Evolutionary conservation across 176 grass and related monocot species (phyloP), one percentile per base, ranked within the genome.

Genomic region (Oryza longistaminata): DNA sequence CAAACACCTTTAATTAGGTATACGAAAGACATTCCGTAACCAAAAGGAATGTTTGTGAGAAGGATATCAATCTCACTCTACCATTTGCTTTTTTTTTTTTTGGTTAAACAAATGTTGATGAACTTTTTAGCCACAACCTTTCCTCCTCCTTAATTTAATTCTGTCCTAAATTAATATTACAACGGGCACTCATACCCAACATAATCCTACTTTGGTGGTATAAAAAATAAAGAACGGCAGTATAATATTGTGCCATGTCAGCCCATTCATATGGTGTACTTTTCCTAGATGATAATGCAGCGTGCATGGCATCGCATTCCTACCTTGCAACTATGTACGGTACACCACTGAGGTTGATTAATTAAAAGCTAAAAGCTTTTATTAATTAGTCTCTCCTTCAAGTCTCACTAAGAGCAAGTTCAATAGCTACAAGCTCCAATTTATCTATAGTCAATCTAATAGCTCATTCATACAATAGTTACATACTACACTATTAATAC

Each of bases 1-100:
- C 80, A 76, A 44, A 2, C 21, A 84, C 65, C 82, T 92, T 87
- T 90, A 92, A 77, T 89, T 92, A 92, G 91, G 87, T 92, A 86
- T 67, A 64, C 68, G 66, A 84, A 81, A 92, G 87, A 48, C 91
- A 85, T 66, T 68, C 87, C 87, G 77, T 81, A 76, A 92, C 76
- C 80, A 76, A 92, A 92, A 89, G 84, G 81, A 87, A 89, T 77
- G 91, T 81, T 49, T 84, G 19, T 64, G 72, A 87, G 71, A 73
- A 71, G 66, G 87, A 87, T 70, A 42, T 55, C 67, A 60, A 89
- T 73, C 71, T 71, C 62, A 88, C 19, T 88, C 80, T 75, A 65
- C 22, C 24, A 21, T 73, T 70, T 66, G 13, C 80, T 74, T 87
- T 87, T 31, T 5, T 87, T 31, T 5, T 83, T 5, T 83, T 31